Evolutionary conservation across 2,329 filamentous ascomycete species (phyloP), one percentile per base, ranked within the genome.

Genomic region (Monosporascus sp.): DNA sequence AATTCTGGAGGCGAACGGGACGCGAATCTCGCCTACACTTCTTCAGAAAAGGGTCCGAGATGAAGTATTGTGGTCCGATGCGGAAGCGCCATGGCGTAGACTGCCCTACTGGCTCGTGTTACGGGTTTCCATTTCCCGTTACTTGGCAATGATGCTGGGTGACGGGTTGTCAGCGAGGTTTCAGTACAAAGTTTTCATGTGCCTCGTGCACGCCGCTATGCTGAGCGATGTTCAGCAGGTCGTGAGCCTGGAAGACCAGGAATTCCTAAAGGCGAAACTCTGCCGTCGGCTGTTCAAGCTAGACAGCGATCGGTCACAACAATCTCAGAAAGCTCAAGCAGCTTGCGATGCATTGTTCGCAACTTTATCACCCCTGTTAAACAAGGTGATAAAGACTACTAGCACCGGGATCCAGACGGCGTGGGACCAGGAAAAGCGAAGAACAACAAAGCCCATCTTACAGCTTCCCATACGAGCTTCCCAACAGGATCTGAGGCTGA

Each of bases 21-120:
- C 62, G 0, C 59, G 69, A 0, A 51, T 71, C 0, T 54, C 63
- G 0, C 69, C 75, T 0, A 57, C 65, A 0, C 35, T 71, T 0
- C 62, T 86, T 1, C 69, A 68, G 0, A 89, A 89, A 61, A 73
- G 78, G 3, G 75, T 87, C 0, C 74, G 80, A 0, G 86, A 88
- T 51, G 83, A 86, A 22, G 77, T 86, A 0, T 73, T 71, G n/a
- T 79, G 80, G 68, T 65, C 69, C 1, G 64, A 76, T 3, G 71
- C 76, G 0, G 65, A 73, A 1, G 64, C 69, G 0, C 85, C 84
- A 0, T 89, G 85, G 85, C 72, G 85, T 28, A 72, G 86, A 37
- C 76, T 76, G 1, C 75, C 85, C 0, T 74, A 78, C 50, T 89
- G 84, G 78, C 75, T 89, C 0, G 71, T 83, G 0, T 65, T 88